These are phyloP conservation scores for Blastobotrys capitulatus DNA, from an alignment of 1,139 yeast genomes.

Conservation along the genomic window DNA sequence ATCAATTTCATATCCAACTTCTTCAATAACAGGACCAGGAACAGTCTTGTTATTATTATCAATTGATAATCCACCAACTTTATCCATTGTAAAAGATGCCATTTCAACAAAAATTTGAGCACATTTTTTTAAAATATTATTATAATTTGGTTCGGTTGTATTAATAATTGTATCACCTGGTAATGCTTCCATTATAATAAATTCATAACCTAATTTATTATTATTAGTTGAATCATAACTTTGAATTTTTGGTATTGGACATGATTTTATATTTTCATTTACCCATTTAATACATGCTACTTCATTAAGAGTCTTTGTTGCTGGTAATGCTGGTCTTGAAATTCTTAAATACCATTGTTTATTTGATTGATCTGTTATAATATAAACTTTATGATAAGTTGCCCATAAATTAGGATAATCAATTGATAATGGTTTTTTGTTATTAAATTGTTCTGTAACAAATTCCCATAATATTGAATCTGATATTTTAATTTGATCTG, in stretches of 20 bases:
- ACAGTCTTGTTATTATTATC: conserved; percentile 2
- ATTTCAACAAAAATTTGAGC: conserved; percentile 8
- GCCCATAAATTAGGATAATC: conserved; percentile 6
- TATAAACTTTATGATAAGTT: conserved; percentile 9
- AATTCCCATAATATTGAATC: conserved; percentile 2
- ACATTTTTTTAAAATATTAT: not conserved
- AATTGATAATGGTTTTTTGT: conserved; percentile 1
- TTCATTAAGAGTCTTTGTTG: conserved; percentile 8
- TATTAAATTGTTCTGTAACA: conserved; percentile 1
- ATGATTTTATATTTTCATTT: not conserved
- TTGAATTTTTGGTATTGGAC: conserved; percentile 7
- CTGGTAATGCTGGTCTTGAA: conserved; percentile 9
- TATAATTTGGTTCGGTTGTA: not conserved
- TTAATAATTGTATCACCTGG: conserved; percentile 3
- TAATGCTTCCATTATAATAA: conserved; percentile 2
- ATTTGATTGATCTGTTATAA: not conserved
- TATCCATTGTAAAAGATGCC: conserved; percentile 5
- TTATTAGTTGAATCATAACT: conserved; percentile 5
- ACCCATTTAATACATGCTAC: conserved; percentile 11
- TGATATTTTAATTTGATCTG: not conserved
- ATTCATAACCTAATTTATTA: conserved; percentile 8
- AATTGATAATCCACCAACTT: conserved; percentile 9
- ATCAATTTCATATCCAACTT: conserved; percentile 8
- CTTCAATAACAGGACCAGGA: conserved; percentile 9
- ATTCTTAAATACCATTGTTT: conserved; percentile 6